Evolutionary conservation across 768 basidiomycete genomes (phyloP), one percentile per base, ranked within the genome.

Genomic region (Sistotremastrum suecicum): DNA sequence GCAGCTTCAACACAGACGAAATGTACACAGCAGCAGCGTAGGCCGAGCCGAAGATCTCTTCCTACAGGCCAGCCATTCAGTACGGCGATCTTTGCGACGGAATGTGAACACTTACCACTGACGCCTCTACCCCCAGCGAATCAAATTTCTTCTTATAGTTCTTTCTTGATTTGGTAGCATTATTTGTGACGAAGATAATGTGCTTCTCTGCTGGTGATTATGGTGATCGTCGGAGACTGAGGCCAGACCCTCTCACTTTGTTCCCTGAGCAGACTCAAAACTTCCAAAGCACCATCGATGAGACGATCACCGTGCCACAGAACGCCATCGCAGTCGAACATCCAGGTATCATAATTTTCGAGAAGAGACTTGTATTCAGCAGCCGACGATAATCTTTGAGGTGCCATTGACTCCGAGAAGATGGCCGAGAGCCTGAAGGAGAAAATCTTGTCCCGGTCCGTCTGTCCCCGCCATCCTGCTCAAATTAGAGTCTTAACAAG

Each of bases 321-420:
- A 20, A 97, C 92, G 9, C 91, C 92, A 58, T 97, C 91, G 58
- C 92, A 97, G 63, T 97, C 91, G 52, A 95, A 86, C 63, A 97
- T 72, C 80, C 90, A 94, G 30, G 91, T 94, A 59, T 97, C 91
- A 60, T 83, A 90, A 57, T 74, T 64, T 55, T 70, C 66, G 32
- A 75, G 50, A 34, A 75, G 63, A 37, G 47, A 47, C 32, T 56
- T 50, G 54, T 72, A 73, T 39, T 61, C 56, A 5, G n/a, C 39
- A 20, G 20, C 20, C 20, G 20, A 20, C 20, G 20, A 20, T 20
- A 20, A 20, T 20, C 20, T 20, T 20, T 20, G 20, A 20, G 20
- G 20, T 20, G 20, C 20, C 20, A 20, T 20, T 20, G 20, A 20
- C 20, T 20, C 20, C 20, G 20, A 20, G 20, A 20, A 20, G 20